Base-by-base conservation (phyloP, 352 stramenopile genomes). In the Phytophthora sp. region DNA sequence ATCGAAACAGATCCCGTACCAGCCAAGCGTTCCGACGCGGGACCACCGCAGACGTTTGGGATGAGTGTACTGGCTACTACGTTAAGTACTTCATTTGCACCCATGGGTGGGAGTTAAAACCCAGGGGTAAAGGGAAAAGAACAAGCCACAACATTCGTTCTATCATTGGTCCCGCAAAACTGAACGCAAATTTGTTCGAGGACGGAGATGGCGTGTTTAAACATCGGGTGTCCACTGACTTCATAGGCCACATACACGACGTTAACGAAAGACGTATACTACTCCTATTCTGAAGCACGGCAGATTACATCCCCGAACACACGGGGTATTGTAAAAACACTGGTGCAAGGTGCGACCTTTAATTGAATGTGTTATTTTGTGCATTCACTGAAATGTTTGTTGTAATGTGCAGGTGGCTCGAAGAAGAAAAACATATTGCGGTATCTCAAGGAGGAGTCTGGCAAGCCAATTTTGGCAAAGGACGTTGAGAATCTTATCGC, bases 401-500 rank as follows among this genome's bases (percentile, higher is more conserved):
- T 33, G 12, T 51, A 7, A n/a, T 15, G 15, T 31, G 2, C 4
- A 66, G 49, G 58, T n/a, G 49, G 47, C 1, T 24, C 57, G 3
- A 66, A 66, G 21, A 46, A 49, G 23, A 66, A 47, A 13, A 57
- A 54, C 1, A 53, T 63, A 9, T 20, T 63, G 2, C 45, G 61
- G 16, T 36, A 36, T 36, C 31, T 36, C 1, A 36, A 11, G 12
- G 52, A 63, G 4, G 45, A 51, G 0, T 64, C 46, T 2, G 61
- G 45, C 0, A 59, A 69, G 36, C 53, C 35, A 9, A 38, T 69
- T 47, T 16, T 49, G 2, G 13, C 21, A 2, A 63, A 69, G 20
- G 61, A 69, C 8, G 61, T 64, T 3, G 31, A 58, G 5, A 69
- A 69, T 13, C n/a, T 64, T 13, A 69, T 69, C 12, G 33, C 53